phyloP scores from a whole-genome alignment of 768 basidiomycete species.

The Pisolithus tinctorius region DNA sequence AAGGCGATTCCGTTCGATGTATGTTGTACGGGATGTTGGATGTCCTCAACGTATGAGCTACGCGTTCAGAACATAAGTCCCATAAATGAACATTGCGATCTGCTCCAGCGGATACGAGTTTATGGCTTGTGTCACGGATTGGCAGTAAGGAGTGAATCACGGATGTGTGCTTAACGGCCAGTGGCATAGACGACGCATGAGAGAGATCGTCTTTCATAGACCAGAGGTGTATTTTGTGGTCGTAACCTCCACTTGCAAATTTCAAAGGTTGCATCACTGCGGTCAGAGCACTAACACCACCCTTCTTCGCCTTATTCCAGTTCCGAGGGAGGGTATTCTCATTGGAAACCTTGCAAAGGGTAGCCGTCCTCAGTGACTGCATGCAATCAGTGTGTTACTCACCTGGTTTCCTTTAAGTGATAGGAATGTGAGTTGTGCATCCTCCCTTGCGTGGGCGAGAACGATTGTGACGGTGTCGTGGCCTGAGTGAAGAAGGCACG shows the following conservation, averaged over 20 bases:
- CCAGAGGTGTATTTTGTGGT: slow-evolving; percentile 45
- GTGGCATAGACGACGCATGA: slow-evolving; percentile 21
- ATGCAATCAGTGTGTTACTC: slow-evolving; percentile 3
- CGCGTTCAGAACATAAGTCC: slow-evolving; percentile 42
- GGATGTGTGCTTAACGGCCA: slow-evolving; percentile 38
- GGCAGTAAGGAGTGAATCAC: slow-evolving; percentile 38
- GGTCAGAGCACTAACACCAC: slow-evolving; percentile 38
- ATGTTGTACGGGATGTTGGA: slow-evolving; percentile 41
- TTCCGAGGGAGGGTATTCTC: slow-evolving; percentile 18
- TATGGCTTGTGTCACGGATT: slow-evolving; percentile 39
- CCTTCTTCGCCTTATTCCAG: slow-evolving; percentile 30
- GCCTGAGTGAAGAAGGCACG: slow-evolving; percentile 27
- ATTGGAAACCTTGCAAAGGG: slow-evolving; percentile 4
- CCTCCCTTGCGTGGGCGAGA: slow-evolving; percentile 35
- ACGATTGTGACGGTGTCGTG: slow-evolving; percentile 22
- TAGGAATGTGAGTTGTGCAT: slow-evolving; percentile 26
- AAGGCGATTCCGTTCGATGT: slow-evolving; percentile 31
- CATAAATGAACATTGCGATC: slow-evolving; percentile 40
- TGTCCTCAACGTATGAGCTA: slow-evolving; percentile 32
- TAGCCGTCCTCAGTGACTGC: slow-evolving; percentile 1
- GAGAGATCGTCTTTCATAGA: slow-evolving; percentile 29
- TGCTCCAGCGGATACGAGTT: slow-evolving; percentile 41
- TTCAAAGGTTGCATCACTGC: slow-evolving; percentile 33
- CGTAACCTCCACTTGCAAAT: slow-evolving; percentile 46
- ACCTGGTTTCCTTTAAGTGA: slow-evolving; percentile 17